Evolutionary conservation across 345 rosid genomes (phyloP), one percentile per base, ranked within the genome.

Genomic region (Sisymbrium irio): DNA sequence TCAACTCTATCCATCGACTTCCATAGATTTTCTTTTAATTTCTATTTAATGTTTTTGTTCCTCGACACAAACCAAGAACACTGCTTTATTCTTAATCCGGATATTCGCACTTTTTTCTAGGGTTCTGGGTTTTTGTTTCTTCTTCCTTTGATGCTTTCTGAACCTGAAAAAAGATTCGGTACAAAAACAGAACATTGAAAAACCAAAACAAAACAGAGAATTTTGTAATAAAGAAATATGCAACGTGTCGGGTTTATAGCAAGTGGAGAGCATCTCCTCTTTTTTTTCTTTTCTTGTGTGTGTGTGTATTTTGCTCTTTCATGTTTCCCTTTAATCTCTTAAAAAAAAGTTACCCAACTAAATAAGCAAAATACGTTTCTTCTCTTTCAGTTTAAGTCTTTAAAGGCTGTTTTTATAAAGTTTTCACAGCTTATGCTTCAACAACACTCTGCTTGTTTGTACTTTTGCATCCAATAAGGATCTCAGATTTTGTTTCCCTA

Each of bases 81-180:
- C 40, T 18, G 65, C 71, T 69, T 69, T 62, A 71, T 71, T 63
- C 72, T 57, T 40, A 47, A 51, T 69, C 56, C 56, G 71, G 60
- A 69, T 71, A 77, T 70, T 77, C 72, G 14, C 39, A 64, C 71
- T 70, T 70, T 64, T 36, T 15, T 77, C 76, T 77, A 71, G 72
- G 80, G 75, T 71, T 76, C 76, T 71, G 75, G 67, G 76, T 64
- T 71, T 77, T 77, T 77, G 72, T 70, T 77, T 64, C 76, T 64
- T 71, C 76, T 56, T 77, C 67, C 76, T 64, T 64, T 64, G 76
- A 77, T 77, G 76, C 80, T 77, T 71, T 70, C 53, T 47, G 60
- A 76, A 76, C 74, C 71, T 69, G 71, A 46, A 63, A 50, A 50
- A 76, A 77, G 76, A 77, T 77, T 77, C 80, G 25, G 27, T 13